These are phyloP conservation scores for Microsporum ferrugineum DNA, from an alignment of 2,329 filamentous ascomycete genomes.

Conservation along the genomic window DNA sequence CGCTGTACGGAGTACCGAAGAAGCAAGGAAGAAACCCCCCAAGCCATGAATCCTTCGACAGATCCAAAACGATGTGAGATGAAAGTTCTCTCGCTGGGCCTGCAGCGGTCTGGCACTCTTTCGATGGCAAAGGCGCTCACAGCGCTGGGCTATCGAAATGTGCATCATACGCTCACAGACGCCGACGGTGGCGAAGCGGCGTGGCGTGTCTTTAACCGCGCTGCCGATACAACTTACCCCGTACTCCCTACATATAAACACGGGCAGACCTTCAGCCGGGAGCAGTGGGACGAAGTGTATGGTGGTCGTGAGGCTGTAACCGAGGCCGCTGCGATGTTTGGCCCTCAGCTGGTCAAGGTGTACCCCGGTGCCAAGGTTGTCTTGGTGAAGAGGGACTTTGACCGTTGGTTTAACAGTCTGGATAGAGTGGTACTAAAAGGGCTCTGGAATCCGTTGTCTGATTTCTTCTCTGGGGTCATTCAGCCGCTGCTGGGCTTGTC, in stretches of 20 bases:
- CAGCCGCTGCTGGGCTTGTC: not conserved
- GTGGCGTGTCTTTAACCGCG: not conserved
- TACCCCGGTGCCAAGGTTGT: constrained; percentile 63
- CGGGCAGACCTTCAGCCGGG: not conserved
- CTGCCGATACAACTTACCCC: not conserved
- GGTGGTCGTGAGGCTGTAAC: not conserved
- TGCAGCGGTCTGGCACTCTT: not conserved
- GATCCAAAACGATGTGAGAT: not conserved
- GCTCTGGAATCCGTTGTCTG: not conserved
- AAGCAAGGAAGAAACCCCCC: not conserved
- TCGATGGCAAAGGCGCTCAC: not conserved
- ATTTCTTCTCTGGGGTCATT: not conserved
- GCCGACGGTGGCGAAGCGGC: not conserved
- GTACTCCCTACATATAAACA: not conserved
- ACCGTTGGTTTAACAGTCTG: constrained; percentile 42
- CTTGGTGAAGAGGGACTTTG: constrained; percentile 53
- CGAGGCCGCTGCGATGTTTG: constrained; percentile 49
- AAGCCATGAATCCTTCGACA: not conserved
- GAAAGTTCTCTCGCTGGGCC: not conserved
- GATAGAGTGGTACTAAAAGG: not conserved
- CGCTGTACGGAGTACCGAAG: no score
- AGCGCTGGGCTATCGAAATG: not conserved
- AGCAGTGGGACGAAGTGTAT: constrained; percentile 1
- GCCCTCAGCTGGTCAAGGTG: constrained; percentile 57
- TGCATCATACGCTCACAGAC: not conserved